Percentiles rank a stretch among this genome's conserved stretches.
Evolutionary conservation across 2,329 filamentous ascomycete species (phyloP).

Genomic region (Fusarium anguioides): DNA sequence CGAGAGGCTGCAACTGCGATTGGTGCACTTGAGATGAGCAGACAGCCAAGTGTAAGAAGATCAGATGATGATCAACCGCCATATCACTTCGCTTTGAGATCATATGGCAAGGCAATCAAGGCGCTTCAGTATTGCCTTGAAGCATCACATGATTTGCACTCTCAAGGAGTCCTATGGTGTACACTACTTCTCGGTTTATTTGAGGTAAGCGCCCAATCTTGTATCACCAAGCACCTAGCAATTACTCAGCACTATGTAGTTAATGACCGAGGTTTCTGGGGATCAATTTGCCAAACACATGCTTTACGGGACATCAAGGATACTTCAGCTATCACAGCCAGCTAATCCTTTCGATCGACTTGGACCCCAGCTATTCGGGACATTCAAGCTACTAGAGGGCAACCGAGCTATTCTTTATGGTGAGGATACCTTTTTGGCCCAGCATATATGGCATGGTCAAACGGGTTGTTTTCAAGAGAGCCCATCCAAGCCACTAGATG

Average conservation of each 20-base stretch:
- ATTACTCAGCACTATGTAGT: constrained; percentile 20
- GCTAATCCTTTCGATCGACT: background rate
- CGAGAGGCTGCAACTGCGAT: constrained; percentile 37
- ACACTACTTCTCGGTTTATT: constrained; percentile 45
- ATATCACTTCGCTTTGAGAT: constrained; percentile 16
- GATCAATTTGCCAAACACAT: constrained; percentile 46
- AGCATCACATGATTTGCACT: background rate
- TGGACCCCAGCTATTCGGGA: constrained; percentile 28
- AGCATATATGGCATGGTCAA: background rate
- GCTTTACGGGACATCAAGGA: constrained; percentile 40
- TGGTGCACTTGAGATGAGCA: constrained; percentile 44
- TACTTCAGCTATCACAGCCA: constrained; percentile 28
- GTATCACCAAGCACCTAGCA: fast-evolving
- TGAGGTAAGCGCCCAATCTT: constrained; percentile 35
- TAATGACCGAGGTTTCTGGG: constrained; percentile 42
- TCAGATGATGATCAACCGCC: background rate
- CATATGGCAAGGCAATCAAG: constrained; percentile 36
- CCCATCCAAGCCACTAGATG: background rate
- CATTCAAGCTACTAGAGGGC: constrained; percentile 39
- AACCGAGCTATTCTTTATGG: constrained; percentile 44
- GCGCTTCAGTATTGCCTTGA: constrained; percentile 21
- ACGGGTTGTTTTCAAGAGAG: fast-evolving
- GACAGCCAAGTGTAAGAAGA: constrained; percentile 5
- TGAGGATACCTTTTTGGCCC: constrained; percentile 34
- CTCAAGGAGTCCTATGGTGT: constrained; percentile 39